phyloP scores from a whole-genome alignment of 2,329 filamentous ascomycete genomes.

The Rutstroemia sp. region DNA sequence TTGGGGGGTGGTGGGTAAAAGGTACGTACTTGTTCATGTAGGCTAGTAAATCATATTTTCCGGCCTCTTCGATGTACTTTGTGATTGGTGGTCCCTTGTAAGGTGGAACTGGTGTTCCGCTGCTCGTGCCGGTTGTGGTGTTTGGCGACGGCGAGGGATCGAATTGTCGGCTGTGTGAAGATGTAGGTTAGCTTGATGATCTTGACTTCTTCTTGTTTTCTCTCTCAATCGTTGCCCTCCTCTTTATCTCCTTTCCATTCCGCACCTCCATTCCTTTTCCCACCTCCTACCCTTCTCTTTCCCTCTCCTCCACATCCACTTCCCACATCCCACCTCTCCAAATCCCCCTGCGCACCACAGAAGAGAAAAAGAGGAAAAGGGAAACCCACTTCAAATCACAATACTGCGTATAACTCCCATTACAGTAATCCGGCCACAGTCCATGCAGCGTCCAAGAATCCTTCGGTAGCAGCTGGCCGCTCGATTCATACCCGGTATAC shows the following conservation, averaged over 20 bases:
- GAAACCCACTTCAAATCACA: slow-evolving; percentile 45
- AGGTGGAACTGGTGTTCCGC: slow-evolving; percentile 45
- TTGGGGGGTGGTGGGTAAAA: too few relatives aligned
- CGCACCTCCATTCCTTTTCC: neutral
- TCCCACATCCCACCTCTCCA: neutral
- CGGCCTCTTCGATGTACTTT: slow-evolving; percentile 51
- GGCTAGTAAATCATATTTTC: slow-evolving; percentile 50
- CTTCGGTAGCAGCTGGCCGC: slow-evolving; percentile 50
- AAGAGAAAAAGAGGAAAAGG: neutral
- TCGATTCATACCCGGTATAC: slow-evolving; percentile 50
- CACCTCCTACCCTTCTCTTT: neutral
- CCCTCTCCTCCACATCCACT: neutral
- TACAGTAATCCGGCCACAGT: slow-evolving; percentile 39
- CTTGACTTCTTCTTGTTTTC: neutral
- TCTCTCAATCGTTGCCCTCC: too few relatives aligned
- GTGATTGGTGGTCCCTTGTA: slow-evolving; percentile 52
- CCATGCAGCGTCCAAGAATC: slow-evolving; percentile 46
- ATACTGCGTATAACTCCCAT: slow-evolving; percentile 58
- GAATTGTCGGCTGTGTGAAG: slow-evolving; percentile 45
- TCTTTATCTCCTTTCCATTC: too few relatives aligned
- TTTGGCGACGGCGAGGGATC: slow-evolving; percentile 55
- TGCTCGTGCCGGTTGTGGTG: slow-evolving; percentile 47
- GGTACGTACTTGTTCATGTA: slow-evolving; percentile 53
- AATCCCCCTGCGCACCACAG: neutral
- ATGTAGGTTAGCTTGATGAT: too few relatives aligned